Conservation (phyloP, 495 filamentous ascomycete genomes). For the Trichoderma virens region DNA sequence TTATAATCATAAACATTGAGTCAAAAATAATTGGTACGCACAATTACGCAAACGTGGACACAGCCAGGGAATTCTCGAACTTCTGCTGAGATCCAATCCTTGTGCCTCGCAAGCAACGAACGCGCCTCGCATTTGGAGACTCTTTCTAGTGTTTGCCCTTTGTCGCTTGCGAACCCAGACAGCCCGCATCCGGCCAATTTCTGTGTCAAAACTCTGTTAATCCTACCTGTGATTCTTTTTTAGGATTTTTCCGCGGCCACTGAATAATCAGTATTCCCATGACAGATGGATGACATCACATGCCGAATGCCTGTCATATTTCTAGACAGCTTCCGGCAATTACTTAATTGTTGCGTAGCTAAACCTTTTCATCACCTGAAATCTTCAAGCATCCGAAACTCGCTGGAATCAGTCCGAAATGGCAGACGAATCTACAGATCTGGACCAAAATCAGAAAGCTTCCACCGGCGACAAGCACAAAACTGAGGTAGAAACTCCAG, state of each 20-base stretch:
- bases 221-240: background rate
- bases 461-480: background rate
- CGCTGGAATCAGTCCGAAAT: background rate
- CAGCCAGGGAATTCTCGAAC: no score
- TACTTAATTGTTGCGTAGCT: no score
- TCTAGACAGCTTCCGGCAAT: background rate
- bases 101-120: no score
- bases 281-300: constrained; percentile 5
- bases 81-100: no score
- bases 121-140: no score
- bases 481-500: background rate
- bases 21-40: no score
- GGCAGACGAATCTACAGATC: background rate
- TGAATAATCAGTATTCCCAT: background rate
- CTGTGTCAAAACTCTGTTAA: background rate
- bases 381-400: background rate
- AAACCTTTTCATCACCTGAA: no score
- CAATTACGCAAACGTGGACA: no score
- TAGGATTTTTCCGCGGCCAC: background rate
- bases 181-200: background rate
- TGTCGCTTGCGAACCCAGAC: no score
- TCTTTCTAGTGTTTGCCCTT: no score
- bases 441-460: background rate
- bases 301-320: background rate
- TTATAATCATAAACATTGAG: no score